These are phyloP conservation scores for Incumbomyces delicatus DNA, from an alignment of 2,329 filamentous ascomycete genomes.

Conservation along the genomic window DNA sequence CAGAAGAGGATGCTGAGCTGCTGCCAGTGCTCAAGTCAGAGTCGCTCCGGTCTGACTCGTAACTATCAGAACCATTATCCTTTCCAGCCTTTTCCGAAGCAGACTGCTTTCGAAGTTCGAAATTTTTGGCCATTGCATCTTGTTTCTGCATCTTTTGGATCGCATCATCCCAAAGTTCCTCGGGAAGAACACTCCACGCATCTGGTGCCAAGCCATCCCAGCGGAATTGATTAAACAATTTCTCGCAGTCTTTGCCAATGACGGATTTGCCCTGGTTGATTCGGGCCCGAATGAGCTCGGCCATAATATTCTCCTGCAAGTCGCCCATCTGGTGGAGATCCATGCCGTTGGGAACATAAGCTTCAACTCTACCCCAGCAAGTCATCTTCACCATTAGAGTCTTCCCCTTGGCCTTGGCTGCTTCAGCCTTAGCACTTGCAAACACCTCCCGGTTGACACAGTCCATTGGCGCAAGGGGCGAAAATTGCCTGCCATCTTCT, in stretches of 20 bases:
- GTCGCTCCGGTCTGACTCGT: not conserved
- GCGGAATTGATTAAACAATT: not conserved
- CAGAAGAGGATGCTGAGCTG: not conserved
- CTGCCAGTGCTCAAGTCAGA: not conserved
- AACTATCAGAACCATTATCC: not conserved
- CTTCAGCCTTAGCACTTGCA: not conserved
- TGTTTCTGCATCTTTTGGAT: not conserved
- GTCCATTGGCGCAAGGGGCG: not conserved
- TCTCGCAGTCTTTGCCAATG: not conserved
- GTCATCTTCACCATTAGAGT: constrained; percentile 15
- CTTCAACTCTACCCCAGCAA: constrained; percentile 17
- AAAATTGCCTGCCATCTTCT: constrained; percentile 11
- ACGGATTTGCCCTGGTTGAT: not conserved
- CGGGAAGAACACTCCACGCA: not conserved
- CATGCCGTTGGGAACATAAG: not conserved
- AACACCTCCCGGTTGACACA: constrained; percentile 10
- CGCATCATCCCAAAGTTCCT: not conserved
- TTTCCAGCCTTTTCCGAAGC: not conserved
- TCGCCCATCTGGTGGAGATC: not conserved
- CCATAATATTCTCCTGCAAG: not conserved
- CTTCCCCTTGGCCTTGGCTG: not conserved
- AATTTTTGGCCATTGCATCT: not conserved
- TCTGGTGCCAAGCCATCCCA: not conserved
- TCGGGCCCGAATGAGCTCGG: not conserved
- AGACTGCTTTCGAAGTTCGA: not conserved